A percentile compares a stretch with the other conserved stretches of the same genome.
These are phyloP conservation scores for Amanita polypyramis DNA, from an alignment of 768 basidiomycete genomes.

Conservation along the genomic window DNA sequence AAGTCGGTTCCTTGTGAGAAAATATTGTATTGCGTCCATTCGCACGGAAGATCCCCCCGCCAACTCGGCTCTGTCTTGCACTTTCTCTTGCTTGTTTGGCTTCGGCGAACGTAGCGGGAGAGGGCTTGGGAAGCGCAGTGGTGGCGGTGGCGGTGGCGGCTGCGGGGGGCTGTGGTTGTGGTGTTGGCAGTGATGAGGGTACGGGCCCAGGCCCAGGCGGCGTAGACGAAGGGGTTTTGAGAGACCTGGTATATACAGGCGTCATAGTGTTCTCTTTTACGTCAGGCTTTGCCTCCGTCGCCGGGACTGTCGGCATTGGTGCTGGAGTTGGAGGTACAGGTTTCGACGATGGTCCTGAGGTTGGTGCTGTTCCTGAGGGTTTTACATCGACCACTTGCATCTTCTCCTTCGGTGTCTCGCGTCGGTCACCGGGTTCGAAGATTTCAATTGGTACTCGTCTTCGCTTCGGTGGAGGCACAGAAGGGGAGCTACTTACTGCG, in stretches of 20 bases:
- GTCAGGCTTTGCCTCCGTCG: neutral
- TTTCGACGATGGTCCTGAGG: neutral
- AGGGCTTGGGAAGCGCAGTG: conserved; percentile 9
- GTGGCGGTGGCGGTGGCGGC: conserved; percentile 2
- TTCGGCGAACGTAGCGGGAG: conserved; percentile 37
- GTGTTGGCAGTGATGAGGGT: neutral
- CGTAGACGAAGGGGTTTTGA: conserved; percentile 12
- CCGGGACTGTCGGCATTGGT: too few relatives aligned
- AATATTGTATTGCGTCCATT: conserved; percentile 55
- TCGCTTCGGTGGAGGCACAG: conserved; percentile 23
- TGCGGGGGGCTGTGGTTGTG: conserved; percentile 8
- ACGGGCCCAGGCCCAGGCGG: neutral
- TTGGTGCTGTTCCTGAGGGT: neutral
- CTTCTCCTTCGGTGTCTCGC: neutral
- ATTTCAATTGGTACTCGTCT: conserved; percentile 58
- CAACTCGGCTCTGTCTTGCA: conserved; percentile 33
- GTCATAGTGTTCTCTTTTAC: conserved; percentile 10
- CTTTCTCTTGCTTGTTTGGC: conserved; percentile 47
- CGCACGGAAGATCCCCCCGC: conserved; percentile 65
- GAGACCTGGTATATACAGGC: conserved; percentile 17
- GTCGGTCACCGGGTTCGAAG: conserved; percentile 25
- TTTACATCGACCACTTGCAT: neutral
- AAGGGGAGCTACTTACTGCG: conserved; percentile 9
- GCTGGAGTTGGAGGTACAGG: neutral
- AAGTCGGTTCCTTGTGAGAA: conserved; percentile 17